Base-by-base conservation (phyloP, 1,284 basidiomycete species). In the Heimioporus punctisporus region DNA sequence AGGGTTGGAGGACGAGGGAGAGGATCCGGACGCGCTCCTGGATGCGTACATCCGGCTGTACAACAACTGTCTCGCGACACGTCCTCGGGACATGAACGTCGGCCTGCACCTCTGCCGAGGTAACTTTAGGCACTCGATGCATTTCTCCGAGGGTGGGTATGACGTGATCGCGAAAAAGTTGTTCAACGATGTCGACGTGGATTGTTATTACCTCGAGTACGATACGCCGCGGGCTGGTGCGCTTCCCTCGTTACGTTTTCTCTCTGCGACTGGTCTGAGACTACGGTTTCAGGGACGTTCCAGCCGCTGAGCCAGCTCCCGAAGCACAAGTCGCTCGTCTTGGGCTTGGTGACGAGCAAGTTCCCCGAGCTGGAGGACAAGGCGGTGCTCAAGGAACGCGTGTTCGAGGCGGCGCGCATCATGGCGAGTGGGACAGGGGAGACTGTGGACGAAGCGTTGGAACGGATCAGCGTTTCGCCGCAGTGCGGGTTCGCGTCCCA, bases 91-190 rank as follows among this genome's bases (percentile, higher is more conserved):
- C 72, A 79, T 94, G 75, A 81, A 73, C 40, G 73, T 88, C 28
- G 84, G 88, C 12, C 71, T 93, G 28, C 92, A 94, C 68, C 80
- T 92, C 60, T 93, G 90, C 71, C 80, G 91, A 51, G 90, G 90
- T 24, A 93, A 93, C 74, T 92, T 85, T 76, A 61, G 64, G 28
- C 85, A 82, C 52, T 86, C 88, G 24, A 65, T 82, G 17, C 83
- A 90, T 65, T 92, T 91, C 71, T 77, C 79, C 26, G 85, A 90
- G 66, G 88, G 91, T 7, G 82, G 86, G 0, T 94, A 93, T 66
- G 85, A 82, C 66, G 80, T 77, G 39, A 92, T 94, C 64, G 87
- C 91, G 14, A 70, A 76, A 60, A 89, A 84, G 72, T 72, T 92
- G n/a, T 91, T 92, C 78, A 81, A 81, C 60, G 72, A 82, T 50